These are phyloP conservation scores for Arthrinium phaeospermum DNA, from an alignment of 2,329 filamentous ascomycete species.

Conservation along the genomic window DNA sequence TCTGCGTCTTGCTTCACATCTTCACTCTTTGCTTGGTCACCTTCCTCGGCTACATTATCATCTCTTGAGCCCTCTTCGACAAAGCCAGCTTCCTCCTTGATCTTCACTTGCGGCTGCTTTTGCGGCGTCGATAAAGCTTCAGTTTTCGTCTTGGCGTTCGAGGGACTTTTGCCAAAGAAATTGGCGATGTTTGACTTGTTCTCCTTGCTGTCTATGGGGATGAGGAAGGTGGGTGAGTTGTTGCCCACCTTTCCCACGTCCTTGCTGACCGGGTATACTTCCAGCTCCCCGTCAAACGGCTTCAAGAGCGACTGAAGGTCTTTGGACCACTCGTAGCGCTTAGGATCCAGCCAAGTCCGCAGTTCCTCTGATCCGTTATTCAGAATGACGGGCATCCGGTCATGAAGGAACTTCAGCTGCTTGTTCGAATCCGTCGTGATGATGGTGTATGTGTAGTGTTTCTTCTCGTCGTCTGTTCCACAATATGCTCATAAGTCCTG, in stretches of 20 bases:
- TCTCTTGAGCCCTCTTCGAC: constrained; percentile 22
- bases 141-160: constrained; percentile 41
- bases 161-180: constrained; percentile 74
- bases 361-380: constrained; percentile 76
- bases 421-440: constrained; percentile 89
- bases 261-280: constrained; percentile 84
- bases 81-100: constrained; percentile 34
- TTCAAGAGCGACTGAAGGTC: constrained; percentile 81
- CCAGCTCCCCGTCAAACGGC: constrained; percentile 79
- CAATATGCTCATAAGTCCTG: not conserved
- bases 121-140: not conserved
- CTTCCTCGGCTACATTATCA: not conserved
- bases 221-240: constrained; percentile 81
- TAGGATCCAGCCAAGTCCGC: constrained; percentile 79
- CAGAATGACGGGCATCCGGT: constrained; percentile 94
- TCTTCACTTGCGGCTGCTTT: constrained; percentile 31
- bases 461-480: constrained; percentile 58
- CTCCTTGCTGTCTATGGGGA: constrained; percentile 82
- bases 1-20: constrained; percentile 15
- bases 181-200: constrained; percentile 95
- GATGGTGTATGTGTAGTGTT: constrained; percentile 87
- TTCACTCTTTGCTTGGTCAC: constrained; percentile 13
- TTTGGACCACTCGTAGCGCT: constrained; percentile 71
- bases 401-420: constrained; percentile 85
- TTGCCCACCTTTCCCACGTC: constrained; percentile 96